Conservation (phyloP, 495 filamentous ascomycete genomes). For the Daldinia childiae region DNA sequence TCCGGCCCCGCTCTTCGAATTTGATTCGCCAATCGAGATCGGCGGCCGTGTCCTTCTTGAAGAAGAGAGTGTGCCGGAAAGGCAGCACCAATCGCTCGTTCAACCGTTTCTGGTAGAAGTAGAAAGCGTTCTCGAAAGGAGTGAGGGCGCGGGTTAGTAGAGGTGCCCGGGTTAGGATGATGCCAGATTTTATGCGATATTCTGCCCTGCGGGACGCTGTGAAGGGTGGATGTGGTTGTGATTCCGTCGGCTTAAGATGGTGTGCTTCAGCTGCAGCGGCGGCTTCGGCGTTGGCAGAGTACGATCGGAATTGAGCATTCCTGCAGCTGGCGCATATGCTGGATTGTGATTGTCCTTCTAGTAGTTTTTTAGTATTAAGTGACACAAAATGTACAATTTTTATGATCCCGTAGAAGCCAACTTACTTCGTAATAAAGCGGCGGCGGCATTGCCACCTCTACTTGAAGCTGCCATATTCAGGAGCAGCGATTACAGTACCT, state of each 20-base stretch:
- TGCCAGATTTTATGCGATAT: slow-evolving; percentile 77
- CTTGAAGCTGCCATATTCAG: slow-evolving; percentile 60
- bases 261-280: slow-evolving; percentile 37
- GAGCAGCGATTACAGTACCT: slow-evolving; percentile 22
- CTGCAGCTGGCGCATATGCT: slow-evolving; percentile 49
- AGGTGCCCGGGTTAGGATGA: slow-evolving; percentile 89
- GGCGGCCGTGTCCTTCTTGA: slow-evolving; percentile 85
- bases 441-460: slow-evolving; percentile 56
- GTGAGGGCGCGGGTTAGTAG: slow-evolving; percentile 83
- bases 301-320: slow-evolving; percentile 39
- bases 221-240: slow-evolving; percentile 41
- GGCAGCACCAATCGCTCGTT: slow-evolving; percentile 92
- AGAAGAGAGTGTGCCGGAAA: slow-evolving; percentile 94
- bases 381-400: slow-evolving; percentile 6
- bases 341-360: slow-evolving; percentile 42
- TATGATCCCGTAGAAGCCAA: slow-evolving; percentile 2
- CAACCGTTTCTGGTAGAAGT: slow-evolving; percentile 95
- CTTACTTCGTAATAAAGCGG: slow-evolving; percentile 56
- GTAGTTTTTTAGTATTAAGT: slow-evolving; percentile 10
- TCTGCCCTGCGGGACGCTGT: slow-evolving; percentile 40
- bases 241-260: slow-evolving; percentile 42
- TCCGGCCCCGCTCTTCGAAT: slow-evolving; percentile 71
- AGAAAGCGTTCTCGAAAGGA: slow-evolving; percentile 90
- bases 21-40: slow-evolving; percentile 94
- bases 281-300: slow-evolving; percentile 41